A percentile compares a stretch with the other conserved stretches of the same genome.
These are phyloP conservation scores for Omphalotus olearius DNA, from an alignment of 1,284 basidiomycete genomes.

Conservation along the genomic window DNA sequence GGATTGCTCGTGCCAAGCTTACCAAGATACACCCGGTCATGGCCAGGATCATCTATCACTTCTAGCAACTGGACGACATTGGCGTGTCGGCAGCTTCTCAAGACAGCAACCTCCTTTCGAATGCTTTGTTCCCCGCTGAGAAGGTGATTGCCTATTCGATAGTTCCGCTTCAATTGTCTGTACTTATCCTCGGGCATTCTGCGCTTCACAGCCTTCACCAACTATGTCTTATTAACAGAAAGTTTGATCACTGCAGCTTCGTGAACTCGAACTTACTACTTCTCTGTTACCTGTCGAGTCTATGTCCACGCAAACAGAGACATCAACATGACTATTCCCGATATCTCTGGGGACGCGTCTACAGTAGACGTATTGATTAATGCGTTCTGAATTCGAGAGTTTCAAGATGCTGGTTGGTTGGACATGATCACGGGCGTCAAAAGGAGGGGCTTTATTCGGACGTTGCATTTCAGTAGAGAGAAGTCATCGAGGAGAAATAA, in stretches of 20 bases:
- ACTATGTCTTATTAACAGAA: slow-evolving; percentile 21
- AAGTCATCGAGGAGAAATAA: slow-evolving; percentile 3
- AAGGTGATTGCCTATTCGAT: slow-evolving; percentile 23
- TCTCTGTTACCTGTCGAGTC: slow-evolving; percentile 15
- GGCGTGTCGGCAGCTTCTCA: slow-evolving; percentile 80
- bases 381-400: slow-evolving; percentile 1
- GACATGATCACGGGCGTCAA: slow-evolving; percentile 2
- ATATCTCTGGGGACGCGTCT: background rate
- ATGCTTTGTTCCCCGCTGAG: slow-evolving; percentile 41
- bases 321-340: slow-evolving; percentile 6
- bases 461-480: slow-evolving; percentile 1
- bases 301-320: slow-evolving; percentile 4
- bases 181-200: slow-evolving; percentile 33
- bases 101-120: slow-evolving; percentile 80
- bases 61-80: slow-evolving; percentile 81
- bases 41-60: slow-evolving; percentile 82
- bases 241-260: slow-evolving; percentile 1
- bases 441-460: slow-evolving; percentile 2
- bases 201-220: slow-evolving; percentile 33
- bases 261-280: slow-evolving; percentile 23
- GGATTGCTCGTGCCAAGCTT: slow-evolving; percentile 25
- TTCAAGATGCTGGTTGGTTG: slow-evolving; percentile 5
- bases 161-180: slow-evolving; percentile 31
- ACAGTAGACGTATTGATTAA: slow-evolving; percentile 12
- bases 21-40: slow-evolving; percentile 83